Conservation (phyloP, 2,329 filamentous ascomycete species). For the Stachybotrys echinatus region DNA sequence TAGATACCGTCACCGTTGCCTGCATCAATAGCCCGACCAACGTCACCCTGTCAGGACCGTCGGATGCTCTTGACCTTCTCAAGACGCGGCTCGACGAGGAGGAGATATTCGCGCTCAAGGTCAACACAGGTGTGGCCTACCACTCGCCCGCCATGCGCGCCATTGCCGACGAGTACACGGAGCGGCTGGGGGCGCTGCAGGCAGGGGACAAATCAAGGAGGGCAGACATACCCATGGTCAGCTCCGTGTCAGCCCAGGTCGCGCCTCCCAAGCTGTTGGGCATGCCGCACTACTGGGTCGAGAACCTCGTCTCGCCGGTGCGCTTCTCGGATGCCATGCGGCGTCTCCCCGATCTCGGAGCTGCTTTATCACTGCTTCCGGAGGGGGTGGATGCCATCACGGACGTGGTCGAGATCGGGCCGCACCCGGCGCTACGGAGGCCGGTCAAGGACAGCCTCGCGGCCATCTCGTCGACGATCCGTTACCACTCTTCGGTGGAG, state of each 20-base stretch:
- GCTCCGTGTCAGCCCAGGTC: not conserved
- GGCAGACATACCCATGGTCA: not conserved
- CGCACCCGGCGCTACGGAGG: not conserved
- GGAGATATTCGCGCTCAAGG: not conserved
- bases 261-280: not conserved
- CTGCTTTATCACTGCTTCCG: no score
- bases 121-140: not conserved
- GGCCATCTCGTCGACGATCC: not conserved
- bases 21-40: constrained; percentile 25
- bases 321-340: not conserved
- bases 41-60: constrained; percentile 24
- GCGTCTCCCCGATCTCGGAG: not conserved
- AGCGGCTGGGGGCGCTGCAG: not conserved
- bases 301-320: not conserved
- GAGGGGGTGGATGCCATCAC: not conserved
- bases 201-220: not conserved
- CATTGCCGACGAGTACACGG: not conserved
- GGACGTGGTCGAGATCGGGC: not conserved
- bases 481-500: not conserved
- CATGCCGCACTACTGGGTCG: not conserved
- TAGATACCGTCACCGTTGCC: no score
- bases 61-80: not conserved
- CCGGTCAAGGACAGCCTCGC: not conserved
- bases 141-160: not conserved
- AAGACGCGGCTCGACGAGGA: not conserved